Evolutionary conservation across 1,284 basidiomycete genomes (phyloP).

Genomic region (Moniliophthora roreri): DNA sequence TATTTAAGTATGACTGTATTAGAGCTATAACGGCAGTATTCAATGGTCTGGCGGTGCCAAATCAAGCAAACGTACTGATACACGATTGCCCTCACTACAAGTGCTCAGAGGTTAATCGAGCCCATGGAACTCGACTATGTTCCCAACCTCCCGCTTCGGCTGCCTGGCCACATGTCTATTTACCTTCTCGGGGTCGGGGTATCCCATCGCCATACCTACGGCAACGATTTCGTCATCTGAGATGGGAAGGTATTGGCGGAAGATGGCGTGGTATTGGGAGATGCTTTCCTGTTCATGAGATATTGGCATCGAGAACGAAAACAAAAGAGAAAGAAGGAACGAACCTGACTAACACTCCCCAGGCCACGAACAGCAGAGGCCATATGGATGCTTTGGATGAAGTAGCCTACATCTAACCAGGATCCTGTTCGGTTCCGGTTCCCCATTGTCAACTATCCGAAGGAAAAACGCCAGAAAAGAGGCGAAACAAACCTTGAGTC

Average conservation of each 20-base stretch:
- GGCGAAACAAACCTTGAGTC: constrained; percentile 11
- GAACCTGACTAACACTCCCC: constrained; percentile 16
- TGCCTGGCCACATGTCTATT: constrained; percentile 14
- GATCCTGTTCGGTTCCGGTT: constrained; percentile 11
- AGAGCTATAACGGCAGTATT: no score
- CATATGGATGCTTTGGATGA: constrained; percentile 20
- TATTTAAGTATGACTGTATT: no score
- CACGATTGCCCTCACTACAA: no score
- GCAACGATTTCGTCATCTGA: constrained; percentile 17
- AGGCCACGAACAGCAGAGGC: constrained; percentile 21
- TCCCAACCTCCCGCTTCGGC: constrained; percentile 17
- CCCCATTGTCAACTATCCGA: no score
- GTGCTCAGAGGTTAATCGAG: no score
- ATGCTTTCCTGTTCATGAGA: constrained; percentile 5
- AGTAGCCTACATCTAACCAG: constrained; percentile 20
- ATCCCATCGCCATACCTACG: constrained; percentile 17
- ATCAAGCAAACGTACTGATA: no score
- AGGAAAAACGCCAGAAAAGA: no score
- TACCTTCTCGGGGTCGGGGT: constrained; percentile 20
- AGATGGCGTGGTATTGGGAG: constrained; percentile 16
- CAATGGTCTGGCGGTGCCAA: no score
- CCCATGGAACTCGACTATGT: constrained; percentile 14
- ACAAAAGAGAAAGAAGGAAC: background rate
- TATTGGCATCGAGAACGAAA: background rate
- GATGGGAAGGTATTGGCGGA: constrained; percentile 17